Base-by-base conservation (phyloP, 1,139 yeast species). In the Yamadazyma atmosphaerica region DNA sequence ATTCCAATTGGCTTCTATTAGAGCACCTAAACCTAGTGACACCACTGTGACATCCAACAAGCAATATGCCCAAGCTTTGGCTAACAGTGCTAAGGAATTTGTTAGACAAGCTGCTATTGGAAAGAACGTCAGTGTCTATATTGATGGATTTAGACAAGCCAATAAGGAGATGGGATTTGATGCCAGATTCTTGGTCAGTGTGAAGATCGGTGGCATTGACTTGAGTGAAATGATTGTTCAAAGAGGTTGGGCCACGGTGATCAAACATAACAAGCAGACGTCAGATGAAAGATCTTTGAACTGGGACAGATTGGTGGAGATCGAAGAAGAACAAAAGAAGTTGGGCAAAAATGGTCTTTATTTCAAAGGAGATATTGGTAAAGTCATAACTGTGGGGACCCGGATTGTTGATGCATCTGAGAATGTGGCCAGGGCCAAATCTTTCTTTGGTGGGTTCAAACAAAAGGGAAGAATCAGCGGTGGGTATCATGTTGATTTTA, bases 341-440 rank as follows among this genome's bases (percentile, higher is more conserved):
- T 63, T 63, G 21, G 70, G 60, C 17, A 77, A 80, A 49, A 70
- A 68, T 40, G 96, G 96, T 23, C 70, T 87, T 38, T 82, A 75
- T 55, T 65, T 51, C 45, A 52, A 59, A 35, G 64, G 63, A 13
- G 71, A 67, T 41, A 70, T 81, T 35, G 70, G 74, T 39, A 81
- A 81, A 54, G 64, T 74, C 3, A 52, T 70, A 38, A 63, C 66
- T 25, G 78, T 75, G 13, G 70, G 81, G 15, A 79, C 79, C 26
- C 73, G 88, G 50, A 64, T 81, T 31, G 85, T 86, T 30, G 94
- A 88, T 58, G 95, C 95, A 2, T 83, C 92, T 10, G 95, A 86
- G 56, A 79, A 74, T 47, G 70, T 75, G 7, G 65, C 82, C 38
- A 80, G 86, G 53, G 89, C 96, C 28, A 81, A 81, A 48, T 81